phyloP scores from a whole-genome alignment of 371 early-diverging fungal genomes.

The Batrachochytrium dendrobatidis region DNA sequence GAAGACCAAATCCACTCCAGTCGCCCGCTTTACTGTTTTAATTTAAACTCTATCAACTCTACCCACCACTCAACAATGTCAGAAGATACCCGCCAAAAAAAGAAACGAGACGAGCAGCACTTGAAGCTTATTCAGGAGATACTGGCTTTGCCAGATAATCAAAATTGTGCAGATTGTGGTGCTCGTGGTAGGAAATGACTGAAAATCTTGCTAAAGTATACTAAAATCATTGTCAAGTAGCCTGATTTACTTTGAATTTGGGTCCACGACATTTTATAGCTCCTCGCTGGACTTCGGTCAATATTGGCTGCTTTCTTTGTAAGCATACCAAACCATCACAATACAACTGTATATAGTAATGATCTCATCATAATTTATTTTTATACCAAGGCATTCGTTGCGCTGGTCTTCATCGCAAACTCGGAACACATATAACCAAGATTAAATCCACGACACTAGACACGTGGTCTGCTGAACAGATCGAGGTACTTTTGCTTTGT shows the following conservation, averaged over 20 bases:
- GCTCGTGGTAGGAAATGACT: conserved; percentile 17
- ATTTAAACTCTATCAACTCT: too few species aligned
- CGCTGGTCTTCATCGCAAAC: conserved; percentile 75
- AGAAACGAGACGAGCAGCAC: conserved; percentile 29
- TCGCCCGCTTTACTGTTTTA: too few species aligned
- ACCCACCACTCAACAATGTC: too few species aligned
- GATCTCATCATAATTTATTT: not conserved
- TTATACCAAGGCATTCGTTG: conserved; percentile 60
- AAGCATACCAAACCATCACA: conserved; percentile 4
- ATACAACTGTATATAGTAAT: not conserved
- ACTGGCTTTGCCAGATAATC: conserved; percentile 29
- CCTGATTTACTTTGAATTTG: too few species aligned
- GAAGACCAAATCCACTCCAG: too few species aligned
- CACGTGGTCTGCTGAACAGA: conserved; percentile 81
- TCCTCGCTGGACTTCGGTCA: conserved; percentile 90
- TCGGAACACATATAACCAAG: conserved; percentile 85
- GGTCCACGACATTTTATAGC: conserved; percentile 52
- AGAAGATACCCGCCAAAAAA: conserved; percentile 13
- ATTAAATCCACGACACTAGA: conserved; percentile 86
- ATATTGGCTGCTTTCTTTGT: conserved; percentile 85
- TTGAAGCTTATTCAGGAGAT: conserved; percentile 24
- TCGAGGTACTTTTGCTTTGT: conserved; percentile 67
- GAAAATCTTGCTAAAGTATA: too few species aligned
- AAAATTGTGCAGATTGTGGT: conserved; percentile 38
- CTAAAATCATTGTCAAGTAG: too few species aligned